A percentile compares a stretch with the other conserved stretches of the same genome.
Conservation (phyloP, 805 yeast species). For the Sungouiozyma intestinalis region DNA sequence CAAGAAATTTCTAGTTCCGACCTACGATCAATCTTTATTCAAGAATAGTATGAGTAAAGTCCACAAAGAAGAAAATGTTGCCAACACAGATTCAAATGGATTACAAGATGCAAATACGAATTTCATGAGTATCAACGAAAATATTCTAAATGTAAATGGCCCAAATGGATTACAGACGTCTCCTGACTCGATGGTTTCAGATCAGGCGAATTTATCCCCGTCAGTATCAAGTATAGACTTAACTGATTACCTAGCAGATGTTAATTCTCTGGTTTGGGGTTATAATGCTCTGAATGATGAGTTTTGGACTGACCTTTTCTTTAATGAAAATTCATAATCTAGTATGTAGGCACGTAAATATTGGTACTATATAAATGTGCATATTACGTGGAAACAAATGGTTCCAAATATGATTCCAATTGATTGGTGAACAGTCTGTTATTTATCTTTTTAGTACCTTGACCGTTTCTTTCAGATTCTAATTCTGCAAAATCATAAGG, state of each 20-base stretch:
- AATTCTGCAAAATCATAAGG: slow-evolving; percentile 26
- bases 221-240: slow-evolving; percentile 29
- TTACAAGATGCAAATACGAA: neutral
- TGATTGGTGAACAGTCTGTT: slow-evolving; percentile 21
- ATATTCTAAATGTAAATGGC: neutral
- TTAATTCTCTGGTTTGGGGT: slow-evolving; percentile 36
- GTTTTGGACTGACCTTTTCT: slow-evolving; percentile 49
- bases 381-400: slow-evolving; percentile 18
- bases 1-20: neutral
- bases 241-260: slow-evolving; percentile 24
- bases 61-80: neutral
- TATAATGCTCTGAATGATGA: slow-evolving; percentile 54
- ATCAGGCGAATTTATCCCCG: slow-evolving; percentile 25
- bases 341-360: neutral
- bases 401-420: slow-evolving; percentile 24
- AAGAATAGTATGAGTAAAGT: neutral
- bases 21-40: neutral
- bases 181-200: neutral
- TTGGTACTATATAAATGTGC: neutral
- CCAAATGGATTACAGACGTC: neutral
- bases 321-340: slow-evolving; percentile 2
- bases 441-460: slow-evolving; percentile 24
- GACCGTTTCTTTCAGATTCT: slow-evolving; percentile 24
- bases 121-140: neutral
- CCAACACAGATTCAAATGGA: neutral